These are phyloP conservation scores for Orbilia oligospora DNA, from an alignment of 2,329 filamentous ascomycete species.

Conservation along the genomic window DNA sequence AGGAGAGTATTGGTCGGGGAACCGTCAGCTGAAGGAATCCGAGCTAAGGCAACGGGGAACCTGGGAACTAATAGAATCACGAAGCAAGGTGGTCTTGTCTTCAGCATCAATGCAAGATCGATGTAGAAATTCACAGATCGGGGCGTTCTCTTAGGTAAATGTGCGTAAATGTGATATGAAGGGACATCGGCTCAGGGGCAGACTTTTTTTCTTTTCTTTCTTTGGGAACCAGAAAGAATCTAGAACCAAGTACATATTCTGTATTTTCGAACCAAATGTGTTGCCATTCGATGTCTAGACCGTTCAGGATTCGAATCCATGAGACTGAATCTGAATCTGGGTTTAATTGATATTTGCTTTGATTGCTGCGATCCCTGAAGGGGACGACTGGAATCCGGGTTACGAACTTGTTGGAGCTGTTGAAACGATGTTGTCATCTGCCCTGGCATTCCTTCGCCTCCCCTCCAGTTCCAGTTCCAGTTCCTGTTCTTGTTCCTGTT, in stretches of 20 bases:
- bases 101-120: slow-evolving; percentile 26
- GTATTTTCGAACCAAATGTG: slow-evolving; percentile 22
- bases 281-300: slow-evolving; percentile 30
- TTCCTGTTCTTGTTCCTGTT: not conserved
- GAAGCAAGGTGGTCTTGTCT: slow-evolving; percentile 22
- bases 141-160: slow-evolving; percentile 4
- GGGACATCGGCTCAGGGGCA: slow-evolving; percentile 6
- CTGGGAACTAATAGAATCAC: slow-evolving; percentile 38
- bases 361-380: slow-evolving; percentile 19
- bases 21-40: slow-evolving; percentile 38
- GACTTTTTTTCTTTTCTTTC: too few relatives aligned
- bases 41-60: slow-evolving; percentile 49
- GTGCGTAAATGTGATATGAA: slow-evolving; percentile 14
- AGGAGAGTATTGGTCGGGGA: slow-evolving; percentile 38
- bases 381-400: slow-evolving; percentile 43
- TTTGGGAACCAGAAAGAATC: not conserved
- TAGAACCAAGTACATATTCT: slow-evolving; percentile 5
- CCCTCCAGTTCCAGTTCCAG: not conserved
- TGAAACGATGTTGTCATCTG: slow-evolving; percentile 57
- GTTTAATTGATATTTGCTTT: slow-evolving; percentile 10
- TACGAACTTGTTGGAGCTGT: slow-evolving; percentile 18
- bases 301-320: slow-evolving; percentile 2
- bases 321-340: not conserved
- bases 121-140: slow-evolving; percentile 23
- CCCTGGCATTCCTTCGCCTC: slow-evolving; percentile 37